phyloP scores from a whole-genome alignment of 2,329 filamentous ascomycete genomes.

The Penicillium sp. region DNA sequence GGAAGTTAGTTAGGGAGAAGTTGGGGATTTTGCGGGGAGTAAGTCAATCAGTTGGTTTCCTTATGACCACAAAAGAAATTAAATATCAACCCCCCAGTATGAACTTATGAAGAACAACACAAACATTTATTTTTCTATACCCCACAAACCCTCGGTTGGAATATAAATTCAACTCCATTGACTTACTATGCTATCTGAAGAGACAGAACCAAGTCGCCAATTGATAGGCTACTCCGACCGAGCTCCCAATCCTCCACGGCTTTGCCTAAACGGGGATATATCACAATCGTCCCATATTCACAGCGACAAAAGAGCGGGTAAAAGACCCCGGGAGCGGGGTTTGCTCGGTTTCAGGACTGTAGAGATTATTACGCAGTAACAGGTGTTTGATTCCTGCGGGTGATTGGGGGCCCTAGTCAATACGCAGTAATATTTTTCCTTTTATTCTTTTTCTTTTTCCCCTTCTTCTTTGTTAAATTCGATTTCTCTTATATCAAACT shows the following conservation, averaged over 20 bases:
- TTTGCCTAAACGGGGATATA: neutral
- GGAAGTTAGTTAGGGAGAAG: no score
- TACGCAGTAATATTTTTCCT: neutral
- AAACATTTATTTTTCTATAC: neutral
- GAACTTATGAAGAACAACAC: no score
- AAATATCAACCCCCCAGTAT: neutral
- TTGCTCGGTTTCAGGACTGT: conserved; percentile 4
- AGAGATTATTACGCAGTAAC: no score
- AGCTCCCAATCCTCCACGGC: neutral
- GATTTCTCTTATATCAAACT: no score
- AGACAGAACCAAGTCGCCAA: neutral
- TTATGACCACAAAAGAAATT: no score
- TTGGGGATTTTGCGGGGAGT: neutral
- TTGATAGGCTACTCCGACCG: neutral
- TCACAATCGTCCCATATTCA: neutral
- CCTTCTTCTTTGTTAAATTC: no score
- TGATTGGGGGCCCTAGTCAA: conserved; percentile 1
- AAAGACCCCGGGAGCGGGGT: conserved; percentile 6
- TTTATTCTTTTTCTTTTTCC: neutral
- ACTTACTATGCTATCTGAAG: no score
- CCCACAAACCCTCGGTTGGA: neutral
- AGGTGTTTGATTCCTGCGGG: neutral
- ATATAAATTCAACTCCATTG: neutral
- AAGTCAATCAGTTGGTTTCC: no score
- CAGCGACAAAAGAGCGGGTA: neutral